phyloP scores from a whole-genome alignment of 805 yeast genomes.

The Pichia manshurica region DNA sequence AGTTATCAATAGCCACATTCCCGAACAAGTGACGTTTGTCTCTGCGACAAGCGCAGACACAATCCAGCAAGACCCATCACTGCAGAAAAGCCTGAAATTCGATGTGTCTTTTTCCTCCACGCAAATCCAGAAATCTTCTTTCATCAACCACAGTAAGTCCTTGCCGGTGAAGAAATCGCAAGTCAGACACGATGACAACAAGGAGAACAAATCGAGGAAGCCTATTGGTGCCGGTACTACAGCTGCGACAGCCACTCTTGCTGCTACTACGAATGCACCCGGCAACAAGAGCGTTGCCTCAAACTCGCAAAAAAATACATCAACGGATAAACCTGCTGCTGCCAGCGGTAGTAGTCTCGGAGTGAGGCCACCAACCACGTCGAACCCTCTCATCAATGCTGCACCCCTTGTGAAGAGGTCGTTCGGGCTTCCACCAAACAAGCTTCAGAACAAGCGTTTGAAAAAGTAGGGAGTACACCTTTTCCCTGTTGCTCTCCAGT shows the following conservation, averaged over 20 bases:
- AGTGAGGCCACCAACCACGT: no score
- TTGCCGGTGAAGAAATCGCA: conserved; percentile 49
- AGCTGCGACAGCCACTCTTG: no score
- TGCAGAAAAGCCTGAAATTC: conserved; percentile 38
- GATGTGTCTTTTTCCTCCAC: conserved; percentile 55
- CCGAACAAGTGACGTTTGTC: conserved; percentile 39
- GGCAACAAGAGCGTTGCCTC: no score
- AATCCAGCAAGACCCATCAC: conserved; percentile 40
- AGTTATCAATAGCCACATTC: conserved; percentile 19
- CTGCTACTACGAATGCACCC: no score
- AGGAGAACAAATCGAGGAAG: conserved; percentile 1
- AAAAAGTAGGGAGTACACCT: conserved; percentile 11
- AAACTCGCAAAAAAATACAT: no score
- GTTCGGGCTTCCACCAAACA: conserved; percentile 23
- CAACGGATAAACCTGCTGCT: no score
- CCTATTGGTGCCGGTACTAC: not conserved
- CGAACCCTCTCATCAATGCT: not conserved
- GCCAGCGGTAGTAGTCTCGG: no score
- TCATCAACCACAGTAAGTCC: conserved; percentile 60
- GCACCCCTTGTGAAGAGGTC: conserved; percentile 17
- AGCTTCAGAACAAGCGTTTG: conserved; percentile 20
- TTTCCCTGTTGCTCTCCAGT: no score
- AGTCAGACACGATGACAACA: conserved; percentile 11
- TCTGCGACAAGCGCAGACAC: conserved; percentile 60
- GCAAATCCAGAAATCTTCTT: conserved; percentile 45